These are phyloP conservation scores for Ceratocystis papillata DNA, from an alignment of 2,329 filamentous ascomycete species.

Conservation along the genomic window DNA sequence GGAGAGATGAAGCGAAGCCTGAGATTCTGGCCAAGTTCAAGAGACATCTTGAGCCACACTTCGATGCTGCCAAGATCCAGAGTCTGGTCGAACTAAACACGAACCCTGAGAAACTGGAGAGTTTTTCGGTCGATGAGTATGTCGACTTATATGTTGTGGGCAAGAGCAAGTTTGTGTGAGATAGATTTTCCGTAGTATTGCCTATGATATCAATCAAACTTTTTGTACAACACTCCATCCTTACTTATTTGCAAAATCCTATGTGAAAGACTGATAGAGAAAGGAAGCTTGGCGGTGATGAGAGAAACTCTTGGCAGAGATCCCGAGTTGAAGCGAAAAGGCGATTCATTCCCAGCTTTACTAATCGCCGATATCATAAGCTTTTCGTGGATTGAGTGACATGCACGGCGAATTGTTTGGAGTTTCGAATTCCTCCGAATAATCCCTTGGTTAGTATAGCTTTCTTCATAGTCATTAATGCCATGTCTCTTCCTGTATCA, in stretches of 20 bases:
- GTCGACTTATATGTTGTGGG: slow-evolving; percentile 67
- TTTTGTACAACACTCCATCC: background rate
- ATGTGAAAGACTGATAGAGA: background rate
- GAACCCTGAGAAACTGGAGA: slow-evolving; percentile 63
- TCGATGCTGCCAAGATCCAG: slow-evolving; percentile 61
- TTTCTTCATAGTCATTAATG: background rate
- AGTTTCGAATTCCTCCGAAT: background rate
- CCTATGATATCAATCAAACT: background rate
- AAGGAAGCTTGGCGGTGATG: background rate
- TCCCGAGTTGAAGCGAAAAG: slow-evolving; percentile 13
- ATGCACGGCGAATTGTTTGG: background rate
- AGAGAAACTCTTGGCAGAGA: background rate
- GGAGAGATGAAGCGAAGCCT: slow-evolving; percentile 94
- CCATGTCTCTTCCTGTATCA: background rate
- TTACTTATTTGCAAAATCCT: background rate
- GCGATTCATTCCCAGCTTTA: background rate
- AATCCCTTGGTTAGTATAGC: background rate
- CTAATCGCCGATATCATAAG: background rate
- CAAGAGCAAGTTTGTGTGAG: slow-evolving; percentile 34
- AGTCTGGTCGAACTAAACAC: slow-evolving; percentile 71
- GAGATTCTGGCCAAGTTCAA: slow-evolving; percentile 93
- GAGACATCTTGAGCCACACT: slow-evolving; percentile 80
- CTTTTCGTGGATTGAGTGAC: background rate
- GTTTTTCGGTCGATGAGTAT: slow-evolving; percentile 80
- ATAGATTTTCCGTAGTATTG: background rate